Percentiles rank a stretch among this genome's conserved stretches.
These are phyloP conservation scores for Metschnikowia arizonensis DNA, from an alignment of 805 yeast species.

Conservation along the genomic window DNA sequence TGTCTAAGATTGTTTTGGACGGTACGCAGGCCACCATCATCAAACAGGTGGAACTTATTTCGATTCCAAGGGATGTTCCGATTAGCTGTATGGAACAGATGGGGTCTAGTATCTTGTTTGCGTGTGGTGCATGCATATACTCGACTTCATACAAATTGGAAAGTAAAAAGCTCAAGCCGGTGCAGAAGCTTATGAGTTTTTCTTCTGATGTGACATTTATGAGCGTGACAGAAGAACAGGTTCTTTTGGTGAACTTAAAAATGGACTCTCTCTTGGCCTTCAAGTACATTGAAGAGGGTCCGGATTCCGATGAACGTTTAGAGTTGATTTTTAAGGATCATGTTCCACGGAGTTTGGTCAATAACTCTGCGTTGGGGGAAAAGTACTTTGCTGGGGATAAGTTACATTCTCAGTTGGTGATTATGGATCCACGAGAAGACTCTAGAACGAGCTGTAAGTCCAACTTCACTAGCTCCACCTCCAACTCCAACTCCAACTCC, in stretches of 20 bases:
- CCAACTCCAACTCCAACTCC: neutral
- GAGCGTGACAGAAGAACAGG: constrained; percentile 17
- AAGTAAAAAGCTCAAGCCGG: constrained; percentile 31
- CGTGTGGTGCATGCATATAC: constrained; percentile 28
- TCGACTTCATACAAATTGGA: constrained; percentile 32
- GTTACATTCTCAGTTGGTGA: constrained; percentile 29
- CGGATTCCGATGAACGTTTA: neutral
- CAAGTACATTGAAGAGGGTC: constrained; percentile 10
- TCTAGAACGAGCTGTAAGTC: too few relatives aligned
- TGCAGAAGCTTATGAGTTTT: constrained; percentile 21
- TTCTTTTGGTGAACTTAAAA: constrained; percentile 27
- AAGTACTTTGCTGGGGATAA: constrained; percentile 34
- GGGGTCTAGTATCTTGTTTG: constrained; percentile 30
- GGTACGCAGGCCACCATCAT: constrained; percentile 17
- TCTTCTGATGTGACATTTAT: constrained; percentile 31
- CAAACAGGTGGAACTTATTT: constrained; percentile 28
- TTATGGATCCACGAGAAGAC: constrained; percentile 18
- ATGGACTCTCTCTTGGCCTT: constrained; percentile 35
- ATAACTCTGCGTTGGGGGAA: constrained; percentile 22
- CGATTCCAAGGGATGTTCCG: constrained; percentile 31
- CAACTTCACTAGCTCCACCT: neutral
- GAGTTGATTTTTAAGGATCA: constrained; percentile 28
- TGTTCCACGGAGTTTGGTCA: constrained; percentile 30
- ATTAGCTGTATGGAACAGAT: constrained; percentile 34
- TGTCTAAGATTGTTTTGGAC: constrained; percentile 18